phyloP scores from a whole-genome alignment of 305 asterid species.

The Fraxinus xanthoxyloides region DNA sequence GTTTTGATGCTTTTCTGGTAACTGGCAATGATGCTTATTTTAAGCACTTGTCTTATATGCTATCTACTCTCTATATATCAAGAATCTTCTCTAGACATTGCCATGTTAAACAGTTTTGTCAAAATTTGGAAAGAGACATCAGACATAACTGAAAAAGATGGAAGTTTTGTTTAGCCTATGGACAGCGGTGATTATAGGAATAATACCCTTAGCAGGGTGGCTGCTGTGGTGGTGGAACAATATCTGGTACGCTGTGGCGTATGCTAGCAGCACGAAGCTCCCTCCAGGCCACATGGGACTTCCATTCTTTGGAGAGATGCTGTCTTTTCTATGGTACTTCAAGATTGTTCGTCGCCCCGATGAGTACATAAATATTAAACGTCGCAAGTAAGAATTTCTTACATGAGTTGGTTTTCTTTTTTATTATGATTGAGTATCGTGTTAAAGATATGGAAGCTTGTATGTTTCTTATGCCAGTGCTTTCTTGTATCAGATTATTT shows the following conservation, averaged over 20 bases:
- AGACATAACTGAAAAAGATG: background rate
- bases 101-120: constrained; percentile 1
- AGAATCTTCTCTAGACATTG: background rate
- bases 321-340: constrained; percentile 49
- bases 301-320: constrained; percentile 50
- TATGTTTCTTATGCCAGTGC: background rate
- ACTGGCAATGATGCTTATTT: background rate
- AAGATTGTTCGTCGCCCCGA: constrained; percentile 47
- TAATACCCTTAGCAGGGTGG: constrained; percentile 27
- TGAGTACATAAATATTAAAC: constrained; percentile 45
- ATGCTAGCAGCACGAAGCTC: constrained; percentile 28
- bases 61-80: background rate
- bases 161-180: constrained; percentile 15
- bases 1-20: background rate
- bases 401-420: background rate
- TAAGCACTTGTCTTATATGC: background rate
- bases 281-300: constrained; percentile 62
- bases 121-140: background rate
- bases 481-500: background rate
- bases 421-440: background rate
- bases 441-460: background rate
- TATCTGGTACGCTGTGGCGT: constrained; percentile 31
- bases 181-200: constrained; percentile 22
- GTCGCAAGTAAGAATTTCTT: constrained; percentile 32
- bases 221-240: constrained; percentile 54